Percentiles rank a stretch among this genome's conserved stretches.
phyloP scores from a whole-genome alignment of 768 basidiomycete species.

The Kwoniella bestiolae region DNA sequence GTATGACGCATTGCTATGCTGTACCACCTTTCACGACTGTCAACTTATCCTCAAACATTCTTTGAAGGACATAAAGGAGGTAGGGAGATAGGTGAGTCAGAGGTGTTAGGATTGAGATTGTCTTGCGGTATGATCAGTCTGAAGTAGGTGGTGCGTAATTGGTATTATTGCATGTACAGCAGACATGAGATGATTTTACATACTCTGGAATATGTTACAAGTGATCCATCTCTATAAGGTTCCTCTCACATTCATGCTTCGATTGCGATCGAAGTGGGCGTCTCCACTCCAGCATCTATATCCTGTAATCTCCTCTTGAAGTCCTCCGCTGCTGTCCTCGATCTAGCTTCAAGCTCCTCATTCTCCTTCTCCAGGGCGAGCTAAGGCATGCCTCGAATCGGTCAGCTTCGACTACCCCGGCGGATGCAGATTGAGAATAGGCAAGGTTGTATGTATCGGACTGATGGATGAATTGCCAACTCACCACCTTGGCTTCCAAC shows the following conservation, averaged over 20 bases:
- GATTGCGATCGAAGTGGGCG: background rate
- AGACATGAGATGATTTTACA: background rate
- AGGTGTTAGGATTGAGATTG: too few species aligned
- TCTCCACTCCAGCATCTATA: constrained; percentile 12
- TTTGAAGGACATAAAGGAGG: background rate
- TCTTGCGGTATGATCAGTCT: too few species aligned
- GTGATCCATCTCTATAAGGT: too few species aligned
- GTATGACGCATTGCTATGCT: background rate
- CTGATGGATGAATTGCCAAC: constrained; percentile 6
- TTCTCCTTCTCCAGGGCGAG: constrained; percentile 41
- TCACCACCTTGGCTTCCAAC: constrained; percentile 50
- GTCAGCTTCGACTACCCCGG: constrained; percentile 5
- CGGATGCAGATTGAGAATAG: too few species aligned
- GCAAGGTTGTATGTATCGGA: too few species aligned
- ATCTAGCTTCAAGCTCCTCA: constrained; percentile 24
- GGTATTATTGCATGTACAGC: too few species aligned
- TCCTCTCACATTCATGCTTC: background rate
- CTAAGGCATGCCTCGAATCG: background rate
- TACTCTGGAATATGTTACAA: background rate
- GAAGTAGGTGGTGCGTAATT: too few species aligned
- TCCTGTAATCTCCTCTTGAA: constrained; percentile 22
- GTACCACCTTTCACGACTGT: background rate
- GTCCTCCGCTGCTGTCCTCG: constrained; percentile 10
- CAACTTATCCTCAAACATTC: background rate
- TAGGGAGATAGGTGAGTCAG: too few species aligned